Conservation (phyloP, 164 flowering plant genomes). For the Kingdonia uniflora region DNA sequence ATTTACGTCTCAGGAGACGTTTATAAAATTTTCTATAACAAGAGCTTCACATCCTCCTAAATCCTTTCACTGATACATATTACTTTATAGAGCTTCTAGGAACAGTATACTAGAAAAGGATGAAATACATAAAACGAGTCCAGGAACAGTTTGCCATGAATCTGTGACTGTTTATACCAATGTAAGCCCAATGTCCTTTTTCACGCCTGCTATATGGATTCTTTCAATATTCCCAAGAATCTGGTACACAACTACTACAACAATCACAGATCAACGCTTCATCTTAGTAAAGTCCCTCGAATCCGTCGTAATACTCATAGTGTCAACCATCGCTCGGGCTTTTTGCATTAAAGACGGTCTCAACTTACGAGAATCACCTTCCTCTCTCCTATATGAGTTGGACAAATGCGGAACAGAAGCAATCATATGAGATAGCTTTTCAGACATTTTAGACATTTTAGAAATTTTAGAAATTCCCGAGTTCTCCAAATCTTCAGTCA, state of each 20-base stretch:
- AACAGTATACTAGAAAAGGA: no score
- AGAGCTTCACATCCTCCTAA: slow-evolving; percentile 5
- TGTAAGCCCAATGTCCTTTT: no score
- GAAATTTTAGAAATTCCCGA: no score
- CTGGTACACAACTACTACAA: slow-evolving; percentile 5
- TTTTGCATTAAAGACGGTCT: slow-evolving; percentile 10
- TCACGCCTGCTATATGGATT: no score
- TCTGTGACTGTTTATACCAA: no score
- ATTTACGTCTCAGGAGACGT: no score
- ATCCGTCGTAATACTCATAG: slow-evolving; percentile 1
- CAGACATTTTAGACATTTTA: slow-evolving; percentile 35
- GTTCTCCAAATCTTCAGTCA: slow-evolving; percentile 39
- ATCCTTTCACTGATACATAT: no score
- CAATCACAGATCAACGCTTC: neutral
- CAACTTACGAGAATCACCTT: slow-evolving; percentile 8
- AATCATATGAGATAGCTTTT: slow-evolving; percentile 38
- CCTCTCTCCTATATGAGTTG: slow-evolving; percentile 17
- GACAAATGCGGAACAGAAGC: slow-evolving; percentile 58
- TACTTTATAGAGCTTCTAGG: no score
- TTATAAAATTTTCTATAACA: no score
- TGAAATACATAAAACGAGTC: no score
- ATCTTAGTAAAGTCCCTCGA: slow-evolving; percentile 2
- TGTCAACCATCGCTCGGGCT: slow-evolving; percentile 8
- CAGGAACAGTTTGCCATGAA: no score
- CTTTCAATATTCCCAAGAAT: slow-evolving; percentile 6